phyloP scores from a whole-genome alignment of 73 alveolate genomes.

The Paramecium bursaria region DNA sequence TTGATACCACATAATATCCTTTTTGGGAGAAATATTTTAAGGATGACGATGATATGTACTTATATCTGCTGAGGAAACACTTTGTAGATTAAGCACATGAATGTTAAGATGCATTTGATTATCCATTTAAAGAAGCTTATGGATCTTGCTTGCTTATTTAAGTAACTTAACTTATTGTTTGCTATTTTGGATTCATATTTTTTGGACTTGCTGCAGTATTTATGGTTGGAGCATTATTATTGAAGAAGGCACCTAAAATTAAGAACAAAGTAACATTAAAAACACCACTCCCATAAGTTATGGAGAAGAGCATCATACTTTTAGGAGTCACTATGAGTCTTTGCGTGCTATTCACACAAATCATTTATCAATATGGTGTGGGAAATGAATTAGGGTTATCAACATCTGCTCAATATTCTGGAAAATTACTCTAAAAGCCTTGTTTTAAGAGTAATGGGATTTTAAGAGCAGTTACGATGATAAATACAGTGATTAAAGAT shows the following conservation, averaged over 20 bases:
- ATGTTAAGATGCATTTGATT: conserved; percentile 22
- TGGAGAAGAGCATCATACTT: conserved; percentile 13
- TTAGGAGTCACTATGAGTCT: conserved; percentile 9
- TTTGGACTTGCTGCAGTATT: background rate
- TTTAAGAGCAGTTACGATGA: conserved; percentile 1
- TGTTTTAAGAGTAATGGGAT: conserved; percentile 29
- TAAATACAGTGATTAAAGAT: background rate
- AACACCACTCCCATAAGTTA: background rate
- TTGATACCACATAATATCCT: background rate
- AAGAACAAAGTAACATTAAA: conserved; percentile 19
- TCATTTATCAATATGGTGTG: conserved; percentile 26
- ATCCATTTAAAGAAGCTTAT: conserved; percentile 2
- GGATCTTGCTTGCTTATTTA: conserved; percentile 18
- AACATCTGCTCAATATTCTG: conserved; percentile 26
- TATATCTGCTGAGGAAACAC: conserved; percentile 4
- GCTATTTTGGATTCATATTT: conserved; percentile 25
- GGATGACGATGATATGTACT: conserved; percentile 37
- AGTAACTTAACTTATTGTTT: conserved; percentile 21
- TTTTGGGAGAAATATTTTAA: conserved; percentile 19
- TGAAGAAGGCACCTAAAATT: background rate
- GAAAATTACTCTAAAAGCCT: conserved; percentile 3
- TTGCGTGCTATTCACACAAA: background rate
- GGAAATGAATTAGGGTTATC: conserved; percentile 13
- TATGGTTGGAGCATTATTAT: background rate
- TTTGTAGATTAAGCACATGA: conserved; percentile 26